A percentile compares a stretch with the other conserved stretches of the same genome.
phyloP scores from a whole-genome alignment of 2,329 filamentous ascomycete genomes.

The Alternaria ventricosa region DNA sequence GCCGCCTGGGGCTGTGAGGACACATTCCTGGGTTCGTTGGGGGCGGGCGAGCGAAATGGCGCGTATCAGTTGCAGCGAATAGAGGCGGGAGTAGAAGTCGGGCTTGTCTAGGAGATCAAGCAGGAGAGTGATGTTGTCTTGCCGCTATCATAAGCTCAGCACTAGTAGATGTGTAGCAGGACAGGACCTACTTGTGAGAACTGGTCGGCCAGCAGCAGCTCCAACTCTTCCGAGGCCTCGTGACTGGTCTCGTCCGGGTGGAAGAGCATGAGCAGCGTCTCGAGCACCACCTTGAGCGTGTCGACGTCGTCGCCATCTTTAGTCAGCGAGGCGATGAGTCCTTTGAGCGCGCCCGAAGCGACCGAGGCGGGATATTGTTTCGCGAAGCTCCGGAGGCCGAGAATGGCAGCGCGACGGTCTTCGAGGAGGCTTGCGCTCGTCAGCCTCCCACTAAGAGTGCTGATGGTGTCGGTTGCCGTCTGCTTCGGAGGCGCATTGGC shows the following conservation, averaged over 20 bases:
- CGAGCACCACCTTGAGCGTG: constrained; percentile 91
- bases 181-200: constrained; percentile 77
- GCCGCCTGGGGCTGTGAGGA: constrained; percentile 86
- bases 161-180: constrained; percentile 26
- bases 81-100: constrained; percentile 91
- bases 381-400: constrained; percentile 91
- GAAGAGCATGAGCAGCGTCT: constrained; percentile 95
- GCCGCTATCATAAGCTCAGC: constrained; percentile 69
- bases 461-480: constrained; percentile 93
- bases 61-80: constrained; percentile 86
- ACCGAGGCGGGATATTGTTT: constrained; percentile 97
- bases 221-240: constrained; percentile 95
- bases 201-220: constrained; percentile 94
- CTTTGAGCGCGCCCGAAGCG: constrained; percentile 87
- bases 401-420: constrained; percentile 90
- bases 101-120: constrained; percentile 85
- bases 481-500: constrained; percentile 88
- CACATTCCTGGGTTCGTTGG: constrained; percentile 92
- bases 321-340: constrained; percentile 81
- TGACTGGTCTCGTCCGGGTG: constrained; percentile 70
- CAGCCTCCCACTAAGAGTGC: constrained; percentile 83
- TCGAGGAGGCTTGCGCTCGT: constrained; percentile 90
- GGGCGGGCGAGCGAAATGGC: constrained; percentile 85
- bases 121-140: constrained; percentile 93
- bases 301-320: constrained; percentile 95